phyloP scores from a whole-genome alignment of 2,329 filamentous ascomycete genomes.

The Cryphonectria radicalis region DNA sequence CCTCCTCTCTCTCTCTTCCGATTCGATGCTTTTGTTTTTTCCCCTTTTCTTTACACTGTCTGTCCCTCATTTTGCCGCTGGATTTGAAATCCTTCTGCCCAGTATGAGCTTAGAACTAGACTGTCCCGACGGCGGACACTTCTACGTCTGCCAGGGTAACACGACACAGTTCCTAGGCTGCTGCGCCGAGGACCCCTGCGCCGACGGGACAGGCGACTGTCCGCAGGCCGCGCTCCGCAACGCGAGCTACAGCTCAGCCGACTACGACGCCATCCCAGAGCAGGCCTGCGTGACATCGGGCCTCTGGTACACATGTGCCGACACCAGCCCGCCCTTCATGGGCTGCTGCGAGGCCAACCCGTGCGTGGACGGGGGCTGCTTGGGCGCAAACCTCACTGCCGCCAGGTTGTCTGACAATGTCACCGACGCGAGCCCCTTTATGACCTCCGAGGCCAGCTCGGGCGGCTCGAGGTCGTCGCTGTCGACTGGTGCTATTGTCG shows the following conservation, averaged over 20 bases:
- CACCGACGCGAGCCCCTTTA: slow-evolving; percentile 29
- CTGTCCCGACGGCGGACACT: slow-evolving; percentile 39
- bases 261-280: slow-evolving; percentile 35
- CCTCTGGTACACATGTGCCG: slow-evolving; percentile 42
- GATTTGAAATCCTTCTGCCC: neutral
- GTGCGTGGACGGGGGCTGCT: slow-evolving; percentile 12
- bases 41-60: neutral
- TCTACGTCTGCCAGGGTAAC: slow-evolving; percentile 43
- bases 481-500: slow-evolving; percentile 29
- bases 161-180: slow-evolving; percentile 45
- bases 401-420: slow-evolving; percentile 35
- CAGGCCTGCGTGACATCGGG: slow-evolving; percentile 39
- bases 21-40: neutral
- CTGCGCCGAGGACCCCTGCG: slow-evolving; percentile 44
- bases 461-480: slow-evolving; percentile 8
- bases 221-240: slow-evolving; percentile 37
- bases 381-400: slow-evolving; percentile 35
- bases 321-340: slow-evolving; percentile 41
- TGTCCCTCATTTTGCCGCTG: neutral
- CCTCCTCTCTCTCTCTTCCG: neutral
- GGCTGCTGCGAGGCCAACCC: slow-evolving; percentile 42
- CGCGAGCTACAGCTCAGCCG: slow-evolving; percentile 37
- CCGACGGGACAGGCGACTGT: slow-evolving; percentile 39
- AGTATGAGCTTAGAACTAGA: slow-evolving; percentile 4
- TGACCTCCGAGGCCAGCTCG: slow-evolving; percentile 21